Percentiles rank a stretch among this genome's conserved stretches.
These are phyloP conservation scores for Williopsis jadinii DNA, from an alignment of 1,139 yeast species.

Conservation along the genomic window DNA sequence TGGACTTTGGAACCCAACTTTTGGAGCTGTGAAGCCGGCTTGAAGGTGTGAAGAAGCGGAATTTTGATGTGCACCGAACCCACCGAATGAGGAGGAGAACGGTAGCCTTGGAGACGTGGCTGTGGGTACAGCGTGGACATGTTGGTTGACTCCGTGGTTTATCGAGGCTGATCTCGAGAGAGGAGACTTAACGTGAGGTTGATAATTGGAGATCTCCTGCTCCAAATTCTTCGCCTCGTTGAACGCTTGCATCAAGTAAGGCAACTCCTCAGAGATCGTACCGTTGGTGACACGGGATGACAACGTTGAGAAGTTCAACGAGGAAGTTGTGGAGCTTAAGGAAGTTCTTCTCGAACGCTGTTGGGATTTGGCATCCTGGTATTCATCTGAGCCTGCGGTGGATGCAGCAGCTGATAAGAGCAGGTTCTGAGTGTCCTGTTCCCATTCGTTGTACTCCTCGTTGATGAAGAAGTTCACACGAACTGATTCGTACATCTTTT, in stretches of 20 bases:
- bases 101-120: constrained; percentile 7
- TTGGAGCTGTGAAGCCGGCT: constrained; percentile 10
- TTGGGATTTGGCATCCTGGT: background rate
- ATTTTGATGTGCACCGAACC: constrained; percentile 4
- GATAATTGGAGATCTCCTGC: constrained; percentile 9
- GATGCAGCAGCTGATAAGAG: constrained; percentile 3
- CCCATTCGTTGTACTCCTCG: constrained; percentile 14
- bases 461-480: constrained; percentile 26
- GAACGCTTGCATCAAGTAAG: constrained; percentile 30
- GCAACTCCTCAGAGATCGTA: constrained; percentile 27
- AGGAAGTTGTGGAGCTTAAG: constrained; percentile 18
- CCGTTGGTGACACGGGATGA: constrained; percentile 14
- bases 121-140: background rate
- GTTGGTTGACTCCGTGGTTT: no score
- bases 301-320: constrained; percentile 1
- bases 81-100: constrained; percentile 1
- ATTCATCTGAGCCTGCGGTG: constrained; percentile 6
- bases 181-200: constrained; percentile 2
- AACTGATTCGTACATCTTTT: constrained; percentile 30
- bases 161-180: background rate
- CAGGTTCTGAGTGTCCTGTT: constrained; percentile 4
- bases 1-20: constrained; percentile 17
- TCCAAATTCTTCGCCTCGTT: constrained; percentile 29
- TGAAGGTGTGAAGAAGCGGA: constrained; percentile 4
- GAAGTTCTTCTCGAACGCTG: constrained; percentile 10